phyloP scores from a whole-genome alignment of 1,284 basidiomycete genomes.

The Sporisorium reilianum region DNA sequence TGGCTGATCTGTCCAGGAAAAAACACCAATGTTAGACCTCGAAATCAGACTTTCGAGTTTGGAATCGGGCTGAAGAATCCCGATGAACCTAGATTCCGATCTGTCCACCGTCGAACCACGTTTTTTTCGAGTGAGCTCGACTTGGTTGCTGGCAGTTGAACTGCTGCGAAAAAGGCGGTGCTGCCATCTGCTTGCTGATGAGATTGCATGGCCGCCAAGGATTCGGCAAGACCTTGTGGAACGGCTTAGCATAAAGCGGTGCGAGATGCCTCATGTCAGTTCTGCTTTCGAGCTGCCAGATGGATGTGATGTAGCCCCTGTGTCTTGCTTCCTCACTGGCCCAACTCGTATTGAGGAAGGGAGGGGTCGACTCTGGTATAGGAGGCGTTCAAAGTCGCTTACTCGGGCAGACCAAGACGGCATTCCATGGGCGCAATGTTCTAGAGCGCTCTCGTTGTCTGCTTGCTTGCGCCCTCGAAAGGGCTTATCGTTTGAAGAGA shows the following conservation, averaged over 20 bases:
- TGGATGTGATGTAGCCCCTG: background rate
- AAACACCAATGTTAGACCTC: constrained; percentile 3
- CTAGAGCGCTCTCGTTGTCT: background rate
- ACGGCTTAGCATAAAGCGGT: background rate
- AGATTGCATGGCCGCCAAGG: background rate
- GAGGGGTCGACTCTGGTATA: background rate
- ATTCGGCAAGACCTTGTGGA: background rate
- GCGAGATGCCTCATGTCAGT: background rate
- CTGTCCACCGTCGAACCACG: background rate
- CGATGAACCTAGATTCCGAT: background rate
- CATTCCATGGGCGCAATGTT: background rate
- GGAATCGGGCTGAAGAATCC: no score
- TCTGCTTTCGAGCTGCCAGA: no score
- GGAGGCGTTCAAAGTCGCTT: background rate
- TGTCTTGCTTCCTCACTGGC: background rate
- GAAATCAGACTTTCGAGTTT: no score
- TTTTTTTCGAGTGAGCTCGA: background rate
- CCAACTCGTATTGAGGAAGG: background rate
- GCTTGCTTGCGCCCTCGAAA: background rate
- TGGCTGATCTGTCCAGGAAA: no score
- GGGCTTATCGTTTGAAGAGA: background rate
- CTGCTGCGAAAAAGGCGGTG: constrained; percentile 1
- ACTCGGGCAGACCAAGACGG: background rate
- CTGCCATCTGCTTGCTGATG: background rate
- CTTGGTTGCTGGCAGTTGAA: background rate